A percentile compares a stretch with the other conserved stretches of the same genome.
Evolutionary conservation across 2,329 filamentous ascomycete species (phyloP).

Genomic region (Pestalotiopsis fici): DNA sequence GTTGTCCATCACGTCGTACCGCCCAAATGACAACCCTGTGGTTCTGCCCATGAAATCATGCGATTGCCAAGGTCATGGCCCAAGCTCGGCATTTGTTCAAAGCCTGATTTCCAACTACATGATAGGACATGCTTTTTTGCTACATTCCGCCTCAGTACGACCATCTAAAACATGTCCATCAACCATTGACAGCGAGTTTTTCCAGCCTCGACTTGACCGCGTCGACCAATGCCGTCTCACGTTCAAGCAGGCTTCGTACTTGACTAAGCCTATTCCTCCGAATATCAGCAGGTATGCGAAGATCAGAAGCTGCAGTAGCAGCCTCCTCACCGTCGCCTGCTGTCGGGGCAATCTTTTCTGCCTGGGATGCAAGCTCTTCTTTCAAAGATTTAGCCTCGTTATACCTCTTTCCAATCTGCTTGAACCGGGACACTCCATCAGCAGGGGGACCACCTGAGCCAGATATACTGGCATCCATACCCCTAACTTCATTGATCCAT

Average conservation of each 20-base stretch:
- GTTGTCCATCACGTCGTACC: no score
- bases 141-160: not conserved
- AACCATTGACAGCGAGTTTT: conserved; percentile 44
- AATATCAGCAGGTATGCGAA: conserved; percentile 61
- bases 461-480: conserved; percentile 41
- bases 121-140: not conserved
- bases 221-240: conserved; percentile 69
- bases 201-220: conserved; percentile 65
- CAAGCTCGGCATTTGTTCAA: not conserved
- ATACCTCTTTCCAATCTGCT: conserved; percentile 57
- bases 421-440: conserved; percentile 38
- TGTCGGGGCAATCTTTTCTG: conserved; percentile 39
- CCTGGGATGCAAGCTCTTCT: conserved; percentile 53
- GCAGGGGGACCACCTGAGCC: conserved; percentile 30
- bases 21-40: not conserved
- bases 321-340: conserved; percentile 26
- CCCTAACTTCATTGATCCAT: conserved; percentile 46
- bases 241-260: conserved; percentile 63
- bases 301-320: conserved; percentile 36
- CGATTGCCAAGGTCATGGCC: not conserved
- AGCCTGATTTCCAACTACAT: not conserved
- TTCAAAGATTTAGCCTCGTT: conserved; percentile 56
- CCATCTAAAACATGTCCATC: not conserved
- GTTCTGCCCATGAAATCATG: not conserved
- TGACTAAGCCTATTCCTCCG: conserved; percentile 64